Evolutionary conservation across 805 yeast genomes (phyloP), one percentile per base, ranked within the genome.

Genomic region (Nakazawaea ambrosiae): DNA sequence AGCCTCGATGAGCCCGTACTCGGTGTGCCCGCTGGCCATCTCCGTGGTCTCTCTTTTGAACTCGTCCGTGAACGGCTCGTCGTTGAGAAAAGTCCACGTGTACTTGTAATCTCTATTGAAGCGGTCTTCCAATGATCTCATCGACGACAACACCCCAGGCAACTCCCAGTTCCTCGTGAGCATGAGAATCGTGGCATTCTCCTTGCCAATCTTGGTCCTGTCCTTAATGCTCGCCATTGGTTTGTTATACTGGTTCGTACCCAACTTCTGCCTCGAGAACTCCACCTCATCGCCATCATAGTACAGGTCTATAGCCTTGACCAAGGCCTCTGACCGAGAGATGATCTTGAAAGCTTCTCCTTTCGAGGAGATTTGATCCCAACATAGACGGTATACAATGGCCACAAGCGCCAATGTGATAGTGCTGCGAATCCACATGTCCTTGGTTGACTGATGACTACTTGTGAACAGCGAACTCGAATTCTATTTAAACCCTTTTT

Each of bases 141-240:
- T 87, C 16, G 95, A 75, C 31, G 59, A 54, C 31, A 88, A 57
- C 0, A 92, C 95, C 1, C 81, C 88, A 9, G 70, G 66, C 9
- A 88, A 57, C 55, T 88, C 97, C 61, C 71, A 66, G 54, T 88
- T 88, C 39, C 97, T 65, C 27, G 84, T 95, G 20, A 89, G 70
- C 95, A 89, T 88, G 39, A 89, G 70, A 20, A 89, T 56, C 0
- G 95, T 81, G 3, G 97, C 97, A 54, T 87, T 88, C 50, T 85
- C 95, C 15, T 44, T 53, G 1, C 85, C 81, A 29, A 61, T 40
- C 39, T 62, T 65, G 15, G 44, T 36, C 36, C 62, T 50, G 40
- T 68, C 65, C 29, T 60, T 48, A 2, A 15, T 24, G 3, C 4
- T 54, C 18, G 60, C 46, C 2, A 48, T 38, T 18, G 52, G 48